Base-by-base conservation (phyloP, 805 yeast genomes). In the Wickerhamomyces sydowiorum region DNA sequence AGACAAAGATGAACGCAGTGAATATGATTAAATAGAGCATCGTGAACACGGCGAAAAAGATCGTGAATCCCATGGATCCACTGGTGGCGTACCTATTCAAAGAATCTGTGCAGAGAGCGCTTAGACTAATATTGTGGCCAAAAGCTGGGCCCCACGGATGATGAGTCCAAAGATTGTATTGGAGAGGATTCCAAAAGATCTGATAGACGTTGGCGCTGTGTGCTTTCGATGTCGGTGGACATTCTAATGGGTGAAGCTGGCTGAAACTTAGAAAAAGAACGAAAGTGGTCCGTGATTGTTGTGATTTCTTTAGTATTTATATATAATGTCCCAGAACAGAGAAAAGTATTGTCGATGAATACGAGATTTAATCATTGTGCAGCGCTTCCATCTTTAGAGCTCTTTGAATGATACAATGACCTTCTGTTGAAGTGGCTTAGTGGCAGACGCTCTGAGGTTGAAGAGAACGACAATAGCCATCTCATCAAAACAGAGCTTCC, bases 91-190 rank as follows among this genome's bases (percentile, higher is more conserved):
- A 49, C 8, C 37, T 33, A 31, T 39, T 38, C 14, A 48, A 18
- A 10, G 45, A 48, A 20, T 13, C 39, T 4, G n/a, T n/a, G 45
- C 50, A 1, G 38, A 42, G 8, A 51, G 41, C 15, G 37, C 48
- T 35, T 47, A 40, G 19, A 45, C 44, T 25, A 51, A 37, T 18
- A 51, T 38, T 19, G 48, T 44, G 29, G 45, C 42, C 17, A 42
- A 19, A 25, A 42, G 22, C 37, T 51, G 53, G 8, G 39, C 10
- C 7, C 20, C 40, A 31, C 55, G 51, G 33, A 49, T 37, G 9
- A 37, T 31, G 31, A 30, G 33, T 1, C 49, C 48, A 34, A 50
- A 33, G 7, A 21, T 27, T 19, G 20, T 22, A 18, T 20, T 25
- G 28, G 25, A 37, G 15, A 17, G 22, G 14, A 37, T 19, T 41